Evolutionary conservation across 306 rosid genomes (phyloP).

Genomic region (Quercus ilex): DNA sequence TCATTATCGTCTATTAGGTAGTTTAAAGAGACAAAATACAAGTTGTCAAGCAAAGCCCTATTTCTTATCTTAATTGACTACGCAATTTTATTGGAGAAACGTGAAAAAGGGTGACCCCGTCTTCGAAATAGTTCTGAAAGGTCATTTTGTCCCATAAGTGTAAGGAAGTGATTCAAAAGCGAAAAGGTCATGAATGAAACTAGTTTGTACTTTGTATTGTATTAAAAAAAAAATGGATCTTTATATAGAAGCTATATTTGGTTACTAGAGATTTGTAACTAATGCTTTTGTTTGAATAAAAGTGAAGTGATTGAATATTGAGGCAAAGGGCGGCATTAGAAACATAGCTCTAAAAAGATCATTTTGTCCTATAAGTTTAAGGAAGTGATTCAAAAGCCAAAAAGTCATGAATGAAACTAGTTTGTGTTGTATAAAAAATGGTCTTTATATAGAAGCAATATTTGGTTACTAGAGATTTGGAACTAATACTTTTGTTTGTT

Average conservation of each 20-base stretch:
- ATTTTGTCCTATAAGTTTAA: background rate
- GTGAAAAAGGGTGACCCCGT: background rate
- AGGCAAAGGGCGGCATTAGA: background rate
- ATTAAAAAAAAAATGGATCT: no score
- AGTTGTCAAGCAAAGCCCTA: background rate
- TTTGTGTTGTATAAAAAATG: background rate
- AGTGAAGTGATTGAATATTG: background rate
- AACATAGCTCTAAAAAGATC: background rate
- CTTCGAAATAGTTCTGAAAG: background rate
- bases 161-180: background rate
- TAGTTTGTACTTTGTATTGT: background rate
- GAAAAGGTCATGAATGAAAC: background rate
- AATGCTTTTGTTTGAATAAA: background rate
- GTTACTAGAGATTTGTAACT: background rate
- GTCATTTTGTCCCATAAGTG: background rate
- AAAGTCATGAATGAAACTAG: background rate
- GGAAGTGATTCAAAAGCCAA: background rate
- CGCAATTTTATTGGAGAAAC: background rate
- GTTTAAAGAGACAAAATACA: background rate
- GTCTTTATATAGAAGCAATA: no score
- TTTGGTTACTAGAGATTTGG: no score
- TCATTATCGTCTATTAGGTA: background rate
- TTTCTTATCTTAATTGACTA: background rate
- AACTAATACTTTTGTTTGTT: no score
- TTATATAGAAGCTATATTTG: background rate